phyloP scores from a whole-genome alignment of 2,329 filamentous ascomycete genomes.

The Scedosporium dehoogii region DNA sequence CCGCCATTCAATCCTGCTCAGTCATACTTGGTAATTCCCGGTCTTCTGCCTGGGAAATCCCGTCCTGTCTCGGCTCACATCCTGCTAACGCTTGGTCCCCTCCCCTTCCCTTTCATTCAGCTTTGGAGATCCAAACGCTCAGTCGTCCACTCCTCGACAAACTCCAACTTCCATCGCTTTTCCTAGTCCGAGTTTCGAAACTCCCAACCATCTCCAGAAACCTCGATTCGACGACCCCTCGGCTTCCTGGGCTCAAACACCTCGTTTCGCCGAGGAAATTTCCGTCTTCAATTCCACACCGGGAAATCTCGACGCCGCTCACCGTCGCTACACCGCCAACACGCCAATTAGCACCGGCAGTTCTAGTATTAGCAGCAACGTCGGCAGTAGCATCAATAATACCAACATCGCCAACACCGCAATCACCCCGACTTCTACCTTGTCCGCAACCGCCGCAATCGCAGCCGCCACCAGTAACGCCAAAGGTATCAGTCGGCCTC shows the following conservation, averaged over 20 bases:
- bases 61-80: constrained; percentile 2
- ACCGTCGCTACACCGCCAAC: constrained; percentile 36
- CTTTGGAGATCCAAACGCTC: constrained; percentile 55
- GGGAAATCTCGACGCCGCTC: constrained; percentile 41
- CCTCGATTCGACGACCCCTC: constrained; percentile 22
- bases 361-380: constrained; percentile 17
- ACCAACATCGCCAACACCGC: neutral
- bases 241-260: constrained; percentile 46
- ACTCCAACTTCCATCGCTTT: constrained; percentile 45
- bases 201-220: constrained; percentile 36
- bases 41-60: no score
- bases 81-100: constrained; percentile 11
- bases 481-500: neutral
- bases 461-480: neutral
- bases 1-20: no score
- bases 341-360: constrained; percentile 25
- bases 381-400: constrained; percentile 12
- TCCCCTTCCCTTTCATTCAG: constrained; percentile 27
- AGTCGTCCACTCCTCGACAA: constrained; percentile 46
- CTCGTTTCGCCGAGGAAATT: constrained; percentile 54
- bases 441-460: neutral
- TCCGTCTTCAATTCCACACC: constrained; percentile 57
- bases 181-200: constrained; percentile 47
- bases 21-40: no score
- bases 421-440: neutral